These are phyloP conservation scores for Pleurotus ostreatus DNA, from an alignment of 768 basidiomycete species.

Conservation along the genomic window DNA sequence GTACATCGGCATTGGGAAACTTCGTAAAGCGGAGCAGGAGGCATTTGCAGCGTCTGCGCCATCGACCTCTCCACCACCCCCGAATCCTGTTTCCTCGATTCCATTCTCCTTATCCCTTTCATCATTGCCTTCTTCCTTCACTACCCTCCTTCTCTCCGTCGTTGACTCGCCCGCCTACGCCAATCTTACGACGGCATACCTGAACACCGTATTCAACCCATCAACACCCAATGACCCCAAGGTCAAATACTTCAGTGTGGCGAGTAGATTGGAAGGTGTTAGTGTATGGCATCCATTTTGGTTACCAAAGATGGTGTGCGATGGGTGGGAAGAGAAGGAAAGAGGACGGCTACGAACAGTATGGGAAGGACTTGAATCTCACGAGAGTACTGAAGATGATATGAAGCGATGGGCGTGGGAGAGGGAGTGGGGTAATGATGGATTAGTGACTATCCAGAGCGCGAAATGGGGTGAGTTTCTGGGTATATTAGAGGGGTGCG, in stretches of 20 bases:
- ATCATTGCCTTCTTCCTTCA: slow-evolving; percentile 77
- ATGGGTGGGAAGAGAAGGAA: slow-evolving; percentile 70
- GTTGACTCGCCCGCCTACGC: slow-evolving; percentile 97
- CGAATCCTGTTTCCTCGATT: neutral
- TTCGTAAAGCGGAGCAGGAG: slow-evolving; percentile 33
- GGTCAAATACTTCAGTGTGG: slow-evolving; percentile 91
- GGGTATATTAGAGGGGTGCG: slow-evolving; percentile 82
- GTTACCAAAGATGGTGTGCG: slow-evolving; percentile 92
- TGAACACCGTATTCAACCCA: slow-evolving; percentile 80
- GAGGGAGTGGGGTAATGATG: slow-evolving; percentile 64
- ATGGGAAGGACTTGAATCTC: slow-evolving; percentile 23
- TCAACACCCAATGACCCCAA: slow-evolving; percentile 70
- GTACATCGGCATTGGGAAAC: slow-evolving; percentile 87
- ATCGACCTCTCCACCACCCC: neutral
- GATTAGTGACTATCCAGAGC: slow-evolving; percentile 81
- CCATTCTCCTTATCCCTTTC: slow-evolving; percentile 46
- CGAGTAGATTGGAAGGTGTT: slow-evolving; percentile 64
- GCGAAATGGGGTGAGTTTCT: slow-evolving; percentile 97
- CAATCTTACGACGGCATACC: slow-evolving; percentile 83
- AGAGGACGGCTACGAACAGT: slow-evolving; percentile 36
- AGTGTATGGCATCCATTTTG: slow-evolving; percentile 93
- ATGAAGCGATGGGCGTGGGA: slow-evolving; percentile 46
- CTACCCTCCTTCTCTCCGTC: slow-evolving; percentile 79
- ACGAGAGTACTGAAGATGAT: slow-evolving; percentile 15
- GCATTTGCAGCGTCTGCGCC: slow-evolving; percentile 8